Evolutionary conservation across 345 rosid genomes (phyloP).

Genomic region (Noccaea bulbosa): DNA sequence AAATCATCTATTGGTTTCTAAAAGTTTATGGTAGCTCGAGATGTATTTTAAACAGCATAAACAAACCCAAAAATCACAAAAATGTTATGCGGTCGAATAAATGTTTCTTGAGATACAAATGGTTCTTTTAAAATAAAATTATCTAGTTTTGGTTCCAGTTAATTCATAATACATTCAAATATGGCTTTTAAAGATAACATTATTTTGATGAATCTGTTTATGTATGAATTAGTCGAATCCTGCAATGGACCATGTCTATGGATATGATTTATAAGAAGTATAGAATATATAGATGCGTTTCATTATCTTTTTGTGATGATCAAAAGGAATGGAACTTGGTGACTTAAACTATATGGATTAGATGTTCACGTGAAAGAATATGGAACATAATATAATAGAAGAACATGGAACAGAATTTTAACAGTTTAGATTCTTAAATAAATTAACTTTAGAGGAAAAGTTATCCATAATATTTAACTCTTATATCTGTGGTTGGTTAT

Average conservation of each 20-base stretch:
- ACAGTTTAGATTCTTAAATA: constrained; percentile 12
- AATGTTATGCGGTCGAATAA: no score
- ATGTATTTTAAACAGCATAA: no score
- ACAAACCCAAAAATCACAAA: no score
- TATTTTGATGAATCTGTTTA: no score
- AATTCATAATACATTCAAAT: no score
- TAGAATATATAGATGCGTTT: neutral
- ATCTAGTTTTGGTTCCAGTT: no score
- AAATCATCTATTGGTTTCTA: no score
- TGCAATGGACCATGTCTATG: neutral
- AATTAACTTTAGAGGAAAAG: constrained; percentile 7
- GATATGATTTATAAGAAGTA: constrained; percentile 23
- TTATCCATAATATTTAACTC: neutral
- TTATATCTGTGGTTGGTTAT: neutral
- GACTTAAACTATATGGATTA: constrained; percentile 27
- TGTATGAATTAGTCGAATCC: constrained; percentile 8
- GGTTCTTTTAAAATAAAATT: no score
- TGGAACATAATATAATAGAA: neutral
- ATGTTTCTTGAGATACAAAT: no score
- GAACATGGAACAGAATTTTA: neutral
- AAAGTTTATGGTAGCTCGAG: no score
- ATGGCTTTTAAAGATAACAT: no score
- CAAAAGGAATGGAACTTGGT: constrained; percentile 31
- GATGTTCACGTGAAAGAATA: constrained; percentile 38
- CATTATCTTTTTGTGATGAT: neutral